Percentiles rank a stretch among this genome's conserved stretches.
Evolutionary conservation across 2,329 filamentous ascomycete species (phyloP).

Genomic region (Trichophyton mentagrophytes): DNA sequence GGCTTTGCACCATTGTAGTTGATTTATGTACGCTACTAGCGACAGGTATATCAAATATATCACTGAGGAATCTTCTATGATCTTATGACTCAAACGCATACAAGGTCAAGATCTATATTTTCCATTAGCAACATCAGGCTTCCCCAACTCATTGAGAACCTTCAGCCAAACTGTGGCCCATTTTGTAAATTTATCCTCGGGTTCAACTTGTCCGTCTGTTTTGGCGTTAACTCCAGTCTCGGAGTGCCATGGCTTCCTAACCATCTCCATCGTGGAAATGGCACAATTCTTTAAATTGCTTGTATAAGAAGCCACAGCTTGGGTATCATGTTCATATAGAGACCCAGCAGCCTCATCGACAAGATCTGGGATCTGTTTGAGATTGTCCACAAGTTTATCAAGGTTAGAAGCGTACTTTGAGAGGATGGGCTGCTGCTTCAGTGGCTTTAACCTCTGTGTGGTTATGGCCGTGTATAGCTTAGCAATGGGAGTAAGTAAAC

Average conservation of each 20-base stretch:
- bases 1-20: neutral
- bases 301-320: constrained; percentile 24
- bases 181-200: constrained; percentile 60
- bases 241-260: constrained; percentile 58
- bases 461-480: constrained; percentile 35
- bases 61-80: neutral
- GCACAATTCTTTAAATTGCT: constrained; percentile 33
- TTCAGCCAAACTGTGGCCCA: constrained; percentile 54
- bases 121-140: constrained; percentile 11
- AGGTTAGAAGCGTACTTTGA: constrained; percentile 19
- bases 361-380: constrained; percentile 28
- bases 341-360: constrained; percentile 36
- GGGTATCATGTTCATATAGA: constrained; percentile 31
- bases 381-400: constrained; percentile 23
- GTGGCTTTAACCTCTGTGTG: constrained; percentile 29
- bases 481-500: constrained; percentile 31
- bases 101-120: neutral
- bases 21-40: neutral
- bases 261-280: constrained; percentile 56
- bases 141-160: constrained; percentile 32
- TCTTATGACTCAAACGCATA: neutral
- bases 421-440: constrained; percentile 12
- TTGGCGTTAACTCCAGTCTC: constrained; percentile 41
- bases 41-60: neutral
- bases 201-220: constrained; percentile 44